phyloP scores from a whole-genome alignment of 2,329 filamentous ascomycete genomes.

The Sclerotinia minor region DNA sequence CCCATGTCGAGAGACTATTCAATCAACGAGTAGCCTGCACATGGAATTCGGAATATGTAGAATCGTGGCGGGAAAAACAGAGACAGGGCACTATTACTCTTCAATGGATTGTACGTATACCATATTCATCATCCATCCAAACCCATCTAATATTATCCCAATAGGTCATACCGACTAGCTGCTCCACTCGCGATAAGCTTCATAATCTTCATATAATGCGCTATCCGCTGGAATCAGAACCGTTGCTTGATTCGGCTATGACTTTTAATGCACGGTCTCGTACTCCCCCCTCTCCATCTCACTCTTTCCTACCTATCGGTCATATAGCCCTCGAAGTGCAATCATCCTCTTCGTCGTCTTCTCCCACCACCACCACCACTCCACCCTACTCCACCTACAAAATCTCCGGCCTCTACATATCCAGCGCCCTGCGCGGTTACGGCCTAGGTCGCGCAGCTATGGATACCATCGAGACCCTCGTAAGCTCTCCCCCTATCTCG shows the following conservation, averaged over 20 bases:
- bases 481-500: slow-evolving; percentile 28
- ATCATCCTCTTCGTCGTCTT: slow-evolving; percentile 31
- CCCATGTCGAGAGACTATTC: slow-evolving; percentile 45
- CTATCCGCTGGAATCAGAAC: slow-evolving; percentile 30
- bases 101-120: slow-evolving; percentile 35
- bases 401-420: slow-evolving; percentile 36
- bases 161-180: neutral
- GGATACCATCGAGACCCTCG: slow-evolving; percentile 34
- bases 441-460: slow-evolving; percentile 36
- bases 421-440: slow-evolving; percentile 27
- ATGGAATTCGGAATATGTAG: slow-evolving; percentile 45
- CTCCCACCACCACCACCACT: slow-evolving; percentile 29
- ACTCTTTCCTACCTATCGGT: slow-evolving; percentile 35
- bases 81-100: slow-evolving; percentile 29
- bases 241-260: slow-evolving; percentile 31
- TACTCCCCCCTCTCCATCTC: neutral
- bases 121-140: neutral
- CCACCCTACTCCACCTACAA: slow-evolving; percentile 28
- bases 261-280: slow-evolving; percentile 27
- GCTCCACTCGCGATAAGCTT: slow-evolving; percentile 1
- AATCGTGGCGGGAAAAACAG: slow-evolving; percentile 29
- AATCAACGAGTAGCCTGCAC: slow-evolving; percentile 49
- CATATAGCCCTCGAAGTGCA: slow-evolving; percentile 35
- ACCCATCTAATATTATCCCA: neutral
- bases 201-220: slow-evolving; percentile 24